These are phyloP conservation scores for Urostyla sp. DNA, from an alignment of 73 alveolate species.

Conservation along the genomic window DNA sequence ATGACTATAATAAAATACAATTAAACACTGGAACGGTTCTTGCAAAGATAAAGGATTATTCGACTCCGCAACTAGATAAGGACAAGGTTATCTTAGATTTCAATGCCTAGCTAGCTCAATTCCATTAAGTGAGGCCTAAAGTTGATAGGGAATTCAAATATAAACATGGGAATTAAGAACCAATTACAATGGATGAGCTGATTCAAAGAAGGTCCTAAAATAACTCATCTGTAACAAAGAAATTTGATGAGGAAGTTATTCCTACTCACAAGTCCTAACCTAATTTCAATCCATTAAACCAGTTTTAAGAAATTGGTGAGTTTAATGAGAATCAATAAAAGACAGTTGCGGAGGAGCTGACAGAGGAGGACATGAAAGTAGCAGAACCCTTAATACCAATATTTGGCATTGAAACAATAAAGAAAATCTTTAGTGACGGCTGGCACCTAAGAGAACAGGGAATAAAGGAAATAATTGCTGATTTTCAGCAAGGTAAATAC, in stretches of 20 bases:
- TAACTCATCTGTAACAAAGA: background rate
- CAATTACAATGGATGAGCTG: slow-evolving; percentile 6
- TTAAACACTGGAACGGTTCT: slow-evolving; percentile 13
- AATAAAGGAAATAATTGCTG: slow-evolving; percentile 61
- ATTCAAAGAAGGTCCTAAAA: background rate
- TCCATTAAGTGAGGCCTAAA: slow-evolving; percentile 3
- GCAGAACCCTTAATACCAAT: slow-evolving; percentile 97
- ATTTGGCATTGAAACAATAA: slow-evolving; percentile 82
- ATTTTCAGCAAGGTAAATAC: slow-evolving; percentile 70
- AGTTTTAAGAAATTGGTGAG: slow-evolving; percentile 17
- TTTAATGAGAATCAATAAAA: background rate
- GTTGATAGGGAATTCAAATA: slow-evolving; percentile 1
- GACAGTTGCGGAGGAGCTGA: slow-evolving; percentile 69
- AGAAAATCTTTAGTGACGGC: slow-evolving; percentile 82
- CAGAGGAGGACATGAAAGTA: slow-evolving; percentile 79
- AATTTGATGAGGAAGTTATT: slow-evolving; percentile 33
- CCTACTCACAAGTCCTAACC: slow-evolving; percentile 20
- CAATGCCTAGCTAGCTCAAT: background rate
- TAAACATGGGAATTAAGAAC: slow-evolving; percentile 24
- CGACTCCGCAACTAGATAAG: background rate
- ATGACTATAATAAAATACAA: slow-evolving; percentile 16
- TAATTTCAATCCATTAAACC: slow-evolving; percentile 6
- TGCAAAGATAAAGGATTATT: background rate
- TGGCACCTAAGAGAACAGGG: slow-evolving; percentile 96
- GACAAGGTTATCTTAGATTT: slow-evolving; percentile 22